Base-by-base conservation (phyloP, 768 basidiomycete species). In the Sistotremastrum niveocremeum region DNA sequence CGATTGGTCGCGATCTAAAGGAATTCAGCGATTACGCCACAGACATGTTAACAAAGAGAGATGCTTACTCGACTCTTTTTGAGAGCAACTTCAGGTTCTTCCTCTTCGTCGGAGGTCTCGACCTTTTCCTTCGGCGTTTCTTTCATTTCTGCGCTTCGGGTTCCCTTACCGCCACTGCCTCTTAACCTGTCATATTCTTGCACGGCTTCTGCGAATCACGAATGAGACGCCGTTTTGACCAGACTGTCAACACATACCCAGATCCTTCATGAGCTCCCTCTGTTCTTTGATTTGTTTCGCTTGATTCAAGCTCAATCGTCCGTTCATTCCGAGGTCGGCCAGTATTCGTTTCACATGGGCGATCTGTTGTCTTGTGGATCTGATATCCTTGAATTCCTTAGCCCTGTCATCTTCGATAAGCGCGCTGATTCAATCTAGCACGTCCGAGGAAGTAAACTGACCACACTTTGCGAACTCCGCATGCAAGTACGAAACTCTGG, bases 391-490 rank as follows among this genome's bases (percentile, higher is more conserved):
- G 53, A 88, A 81, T 46, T 85, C 73, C 56, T 76, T 84, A 34
- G 49, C 39, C 56, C 56, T 56, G n/a, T 37, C 7, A 45, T 30
- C 5, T 20, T 20, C 20, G 20, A 20, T 20, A 12, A 5, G 34
- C n/a, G 36, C 4, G 6, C 41, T 9, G 12, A 49, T 34, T 31
- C n/a, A 50, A 5, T 20, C 31, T n/a, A 12, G 37, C 44, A 12
- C 37, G 28, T 34, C 10, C 11, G 44, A 39, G 30, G 37, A 40
- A 6, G 32, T 4, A 2, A 37, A 31, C 52, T 6, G 72, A 69
- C 86, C 86, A 90, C 5, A 73, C 65, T 59, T 80, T 87, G 48
- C 84, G 77, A 11, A 83, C 69, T 5, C 86, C 86, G 51, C 87
- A 88, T 2, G 83, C 81, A 9, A 72, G 59, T 1, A 90, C 75